Evolutionary conservation across 345 rosid species (phyloP).

Genomic region (Diplotaxis tenuifolia): DNA sequence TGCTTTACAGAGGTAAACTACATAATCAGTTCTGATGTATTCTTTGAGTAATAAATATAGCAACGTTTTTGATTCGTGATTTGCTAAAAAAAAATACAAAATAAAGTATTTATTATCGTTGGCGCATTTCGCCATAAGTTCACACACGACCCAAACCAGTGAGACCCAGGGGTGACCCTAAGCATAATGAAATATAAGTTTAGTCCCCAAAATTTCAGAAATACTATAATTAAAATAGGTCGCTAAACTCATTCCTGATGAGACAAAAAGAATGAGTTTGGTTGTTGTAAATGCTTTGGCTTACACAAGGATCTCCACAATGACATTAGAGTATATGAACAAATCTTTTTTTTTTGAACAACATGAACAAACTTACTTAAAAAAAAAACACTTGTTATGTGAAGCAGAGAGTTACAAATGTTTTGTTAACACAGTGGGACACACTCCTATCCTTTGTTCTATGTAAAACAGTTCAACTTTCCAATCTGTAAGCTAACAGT

Average conservation of each 20-base stretch:
- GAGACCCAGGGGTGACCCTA: too few species aligned
- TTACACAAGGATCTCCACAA: background rate
- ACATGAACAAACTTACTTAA: slow-evolving; percentile 6
- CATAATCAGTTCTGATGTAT: background rate
- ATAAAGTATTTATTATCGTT: too few species aligned
- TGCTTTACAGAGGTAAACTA: too few species aligned
- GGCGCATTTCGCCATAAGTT: background rate
- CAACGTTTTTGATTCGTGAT: background rate
- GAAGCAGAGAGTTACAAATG: slow-evolving; percentile 32
- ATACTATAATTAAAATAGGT: too few species aligned
- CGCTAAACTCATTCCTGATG: too few species aligned
- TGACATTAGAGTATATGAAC: too few species aligned
- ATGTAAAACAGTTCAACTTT: slow-evolving; percentile 25
- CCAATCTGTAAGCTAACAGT: slow-evolving; percentile 21
- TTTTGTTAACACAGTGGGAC: slow-evolving; percentile 24
- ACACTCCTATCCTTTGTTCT: slow-evolving; percentile 31
- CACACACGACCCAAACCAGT: too few species aligned
- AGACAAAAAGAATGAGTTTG: background rate
- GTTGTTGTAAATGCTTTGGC: background rate
- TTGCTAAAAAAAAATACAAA: too few species aligned
- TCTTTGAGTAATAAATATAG: background rate
- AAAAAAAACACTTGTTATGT: slow-evolving; percentile 5
- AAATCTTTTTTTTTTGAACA: too few species aligned
- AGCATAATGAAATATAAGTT: too few species aligned
- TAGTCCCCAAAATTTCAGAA: too few species aligned